These are phyloP conservation scores for Phylloboletellus chloephorus DNA, from an alignment of 1,284 basidiomycete species.

Conservation along the genomic window DNA sequence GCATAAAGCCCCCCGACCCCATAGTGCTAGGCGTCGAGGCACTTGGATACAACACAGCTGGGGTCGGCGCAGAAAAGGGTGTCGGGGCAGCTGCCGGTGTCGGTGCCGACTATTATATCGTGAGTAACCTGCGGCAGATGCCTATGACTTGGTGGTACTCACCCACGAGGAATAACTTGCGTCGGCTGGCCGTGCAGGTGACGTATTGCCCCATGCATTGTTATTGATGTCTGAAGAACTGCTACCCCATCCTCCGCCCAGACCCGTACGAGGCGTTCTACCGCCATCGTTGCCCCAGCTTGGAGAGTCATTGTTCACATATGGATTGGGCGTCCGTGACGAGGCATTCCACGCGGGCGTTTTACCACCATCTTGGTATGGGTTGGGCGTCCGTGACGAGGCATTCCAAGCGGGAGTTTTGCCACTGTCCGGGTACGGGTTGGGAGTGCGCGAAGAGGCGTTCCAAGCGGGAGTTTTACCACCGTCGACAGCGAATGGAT, in stretches of 20 bases:
- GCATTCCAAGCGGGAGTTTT: conserved; percentile 57
- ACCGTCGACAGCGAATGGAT: conserved; percentile 52
- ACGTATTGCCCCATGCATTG: conserved; percentile 29
- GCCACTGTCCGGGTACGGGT: conserved; percentile 55
- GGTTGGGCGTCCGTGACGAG: conserved; percentile 55
- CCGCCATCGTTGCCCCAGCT: conserved; percentile 35
- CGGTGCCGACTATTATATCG: conserved; percentile 40
- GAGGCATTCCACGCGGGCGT: conserved; percentile 53
- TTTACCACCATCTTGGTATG: conserved; percentile 46
- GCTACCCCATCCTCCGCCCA: conserved; percentile 29
- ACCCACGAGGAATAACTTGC: conserved; percentile 31
- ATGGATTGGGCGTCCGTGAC: conserved; percentile 60
- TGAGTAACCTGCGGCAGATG: conserved; percentile 2
- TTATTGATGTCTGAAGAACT: conserved; percentile 12
- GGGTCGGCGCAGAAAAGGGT: conserved; percentile 38
- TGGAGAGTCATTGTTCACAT: conserved; percentile 27
- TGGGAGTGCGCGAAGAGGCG: conserved; percentile 51
- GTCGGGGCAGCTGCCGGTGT: conserved; percentile 55
- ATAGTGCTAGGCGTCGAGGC: conserved; percentile 37
- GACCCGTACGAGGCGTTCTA: conserved; percentile 32
- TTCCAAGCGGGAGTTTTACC: conserved; percentile 64
- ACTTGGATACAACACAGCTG: conserved; percentile 26
- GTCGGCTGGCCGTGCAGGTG: conserved; percentile 35
- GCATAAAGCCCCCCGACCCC: conserved; percentile 18
- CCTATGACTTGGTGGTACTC: conserved; percentile 13